Conservation (phyloP, 306 rosid species). For the Prunus armeniaca region DNA sequence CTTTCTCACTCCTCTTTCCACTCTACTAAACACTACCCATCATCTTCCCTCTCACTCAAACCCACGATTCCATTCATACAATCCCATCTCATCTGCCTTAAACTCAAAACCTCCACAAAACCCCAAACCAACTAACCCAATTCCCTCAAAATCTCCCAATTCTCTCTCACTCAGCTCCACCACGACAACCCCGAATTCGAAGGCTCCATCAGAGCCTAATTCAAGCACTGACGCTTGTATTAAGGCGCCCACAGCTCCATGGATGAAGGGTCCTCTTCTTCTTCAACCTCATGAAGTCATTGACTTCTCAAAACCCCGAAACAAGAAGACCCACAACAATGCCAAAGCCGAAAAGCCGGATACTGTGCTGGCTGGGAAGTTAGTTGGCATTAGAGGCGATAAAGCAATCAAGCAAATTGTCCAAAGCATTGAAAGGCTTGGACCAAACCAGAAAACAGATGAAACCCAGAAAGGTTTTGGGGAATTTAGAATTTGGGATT, state of each 20-base stretch:
- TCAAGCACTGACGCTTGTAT: conserved; percentile 35
- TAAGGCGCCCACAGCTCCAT: conserved; percentile 70
- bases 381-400: conserved; percentile 47
- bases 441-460: conserved; percentile 7
- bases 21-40: neutral
- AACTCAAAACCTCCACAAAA: conserved; percentile 26
- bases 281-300: conserved; percentile 47
- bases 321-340: conserved; percentile 15
- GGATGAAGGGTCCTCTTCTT: conserved; percentile 71
- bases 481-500: conserved; percentile 33
- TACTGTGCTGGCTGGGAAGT: conserved; percentile 34
- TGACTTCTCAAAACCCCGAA: conserved; percentile 39
- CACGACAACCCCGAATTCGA: neutral
- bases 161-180: conserved; percentile 19
- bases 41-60: neutral
- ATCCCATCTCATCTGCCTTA: conserved; percentile 40
- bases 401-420: conserved; percentile 50
- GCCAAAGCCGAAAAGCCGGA: conserved; percentile 19
- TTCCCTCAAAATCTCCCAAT: conserved; percentile 12
- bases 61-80: conserved; percentile 17
- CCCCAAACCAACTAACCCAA: conserved; percentile 17
- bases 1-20: conserved; percentile 26
- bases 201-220: conserved; percentile 5
- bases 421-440: conserved; percentile 50
- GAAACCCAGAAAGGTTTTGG: conserved; percentile 25